Base-by-base conservation (phyloP, 805 yeast species). In the Ascoidea tarda region DNA sequence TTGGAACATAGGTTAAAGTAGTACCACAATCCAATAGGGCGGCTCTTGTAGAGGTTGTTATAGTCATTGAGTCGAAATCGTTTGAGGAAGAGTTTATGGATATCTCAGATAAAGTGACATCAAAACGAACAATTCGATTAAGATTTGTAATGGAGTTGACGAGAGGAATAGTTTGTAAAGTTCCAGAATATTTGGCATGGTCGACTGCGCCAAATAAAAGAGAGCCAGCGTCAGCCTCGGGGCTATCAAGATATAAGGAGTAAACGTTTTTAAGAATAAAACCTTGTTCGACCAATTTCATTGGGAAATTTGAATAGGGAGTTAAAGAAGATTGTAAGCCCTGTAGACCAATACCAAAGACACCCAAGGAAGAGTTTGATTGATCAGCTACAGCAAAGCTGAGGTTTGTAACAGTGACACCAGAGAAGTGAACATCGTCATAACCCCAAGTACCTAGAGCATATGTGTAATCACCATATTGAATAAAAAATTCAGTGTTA, bases 171-270 rank as follows among this genome's bases (percentile, higher is more conserved):
- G 78, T 66, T 38, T 70, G 63, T 45, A 82, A 62, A 33, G 63
- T 56, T 14, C 88, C 89, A 0, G 65, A 52, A 62, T 77, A 82
- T 65, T 82, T 83, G 46, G 77, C 72, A 54, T 74, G 76, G 60
- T 84, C 91, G 32, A 81, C 74, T 33, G 82, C 93, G 49, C 93
- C 91, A 68, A 85, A 85, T 50, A 84, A 63, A 21, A 84, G 69
- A n/a, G 72, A 65, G 5, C 88, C 90, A 1, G 68, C 55, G 5
- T 59, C 49, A 0, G 77, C 67, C 44, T 66, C 65, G 8, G 62
- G 58, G 3, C 67, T 65, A 58, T 80, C 75, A 63, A 86, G 70
- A 59, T 70, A 84, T 52, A 86, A 68, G 0, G 91, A 84, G 63
- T 82, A 86, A 1, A 77, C 77, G 46, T 72, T 70, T 50, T 74